These are phyloP conservation scores for Lunasporangiospora selenospora DNA, from an alignment of 192 early-diverging fungal species.

Conservation along the genomic window DNA sequence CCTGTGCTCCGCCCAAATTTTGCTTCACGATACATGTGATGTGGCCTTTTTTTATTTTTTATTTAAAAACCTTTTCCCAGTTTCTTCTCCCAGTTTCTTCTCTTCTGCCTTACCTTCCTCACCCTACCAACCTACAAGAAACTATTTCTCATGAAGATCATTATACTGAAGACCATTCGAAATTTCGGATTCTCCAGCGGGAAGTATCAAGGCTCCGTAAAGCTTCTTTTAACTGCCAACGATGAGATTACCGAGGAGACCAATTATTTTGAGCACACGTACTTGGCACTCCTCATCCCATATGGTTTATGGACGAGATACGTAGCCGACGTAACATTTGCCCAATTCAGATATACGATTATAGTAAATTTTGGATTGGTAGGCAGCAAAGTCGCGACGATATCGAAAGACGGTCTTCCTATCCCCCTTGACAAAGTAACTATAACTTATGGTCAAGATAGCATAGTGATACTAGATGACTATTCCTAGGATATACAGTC, in stretches of 20 bases:
- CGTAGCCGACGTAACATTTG: neutral
- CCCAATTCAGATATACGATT: constrained; percentile 6
- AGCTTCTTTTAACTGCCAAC: neutral
- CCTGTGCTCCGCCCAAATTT: no score
- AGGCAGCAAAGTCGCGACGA: constrained; percentile 1
- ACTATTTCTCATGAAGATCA: neutral
- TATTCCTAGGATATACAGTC: neutral
- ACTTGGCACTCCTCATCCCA: constrained; percentile 1
- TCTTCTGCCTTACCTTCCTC: no score
- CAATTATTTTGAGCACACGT: neutral
- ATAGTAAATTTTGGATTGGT: constrained; percentile 4
- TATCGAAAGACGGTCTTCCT: neutral
- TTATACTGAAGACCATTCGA: neutral
- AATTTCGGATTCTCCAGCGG: constrained; percentile 2
- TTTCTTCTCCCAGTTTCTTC: no score
- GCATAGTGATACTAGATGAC: constrained; percentile 4
- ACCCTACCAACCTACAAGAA: no score
- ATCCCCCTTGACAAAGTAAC: constrained; percentile 4
- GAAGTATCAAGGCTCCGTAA: constrained; percentile 1
- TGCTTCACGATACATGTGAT: no score
- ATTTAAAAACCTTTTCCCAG: no score
- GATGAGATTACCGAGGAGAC: neutral
- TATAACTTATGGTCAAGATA: constrained; percentile 6
- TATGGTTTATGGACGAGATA: constrained; percentile 1
- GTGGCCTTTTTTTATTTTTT: no score